Evolutionary conservation across 176 grass and related monocot species (phyloP).

Genomic region (Zoysia japonica): DNA sequence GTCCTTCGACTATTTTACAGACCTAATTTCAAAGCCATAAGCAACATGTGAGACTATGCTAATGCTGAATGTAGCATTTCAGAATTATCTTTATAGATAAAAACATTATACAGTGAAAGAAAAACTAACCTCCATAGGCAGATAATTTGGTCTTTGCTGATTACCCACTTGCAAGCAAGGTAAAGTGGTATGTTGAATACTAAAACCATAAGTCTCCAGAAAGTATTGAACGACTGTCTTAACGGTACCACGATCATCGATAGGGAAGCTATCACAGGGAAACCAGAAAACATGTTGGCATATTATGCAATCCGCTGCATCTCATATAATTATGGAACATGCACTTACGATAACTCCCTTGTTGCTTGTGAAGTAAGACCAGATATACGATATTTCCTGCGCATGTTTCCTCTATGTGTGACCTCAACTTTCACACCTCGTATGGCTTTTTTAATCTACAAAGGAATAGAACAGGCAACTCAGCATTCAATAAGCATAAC

Average conservation of each 20-base stretch:
- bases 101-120: not conserved
- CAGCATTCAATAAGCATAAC: not conserved
- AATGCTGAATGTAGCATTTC: slow-evolving; percentile 16
- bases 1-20: slow-evolving; percentile 91
- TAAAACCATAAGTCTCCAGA: slow-evolving; percentile 85
- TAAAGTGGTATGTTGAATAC: slow-evolving; percentile 80
- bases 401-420: slow-evolving; percentile 89
- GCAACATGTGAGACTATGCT: slow-evolving; percentile 13
- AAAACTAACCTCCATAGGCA: slow-evolving; percentile 78
- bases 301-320: not conserved
- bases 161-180: slow-evolving; percentile 96
- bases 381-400: slow-evolving; percentile 92
- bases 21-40: slow-evolving; percentile 58
- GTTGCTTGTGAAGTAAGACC: slow-evolving; percentile 88
- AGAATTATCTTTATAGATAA: not conserved
- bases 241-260: slow-evolving; percentile 83
- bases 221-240: slow-evolving; percentile 96
- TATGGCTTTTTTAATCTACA: slow-evolving; percentile 83
- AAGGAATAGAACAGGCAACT: slow-evolving; percentile 10
- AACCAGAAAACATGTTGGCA: slow-evolving; percentile 12
- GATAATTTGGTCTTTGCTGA: slow-evolving; percentile 94
- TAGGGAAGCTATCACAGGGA: slow-evolving; percentile 64
- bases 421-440: slow-evolving; percentile 91
- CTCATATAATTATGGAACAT: slow-evolving; percentile 17
- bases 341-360: slow-evolving; percentile 78